These are phyloP conservation scores for carrot (Daucus carota) DNA, from an alignment of 129 eudicot genomes.

Conservation along the genomic window DNA sequence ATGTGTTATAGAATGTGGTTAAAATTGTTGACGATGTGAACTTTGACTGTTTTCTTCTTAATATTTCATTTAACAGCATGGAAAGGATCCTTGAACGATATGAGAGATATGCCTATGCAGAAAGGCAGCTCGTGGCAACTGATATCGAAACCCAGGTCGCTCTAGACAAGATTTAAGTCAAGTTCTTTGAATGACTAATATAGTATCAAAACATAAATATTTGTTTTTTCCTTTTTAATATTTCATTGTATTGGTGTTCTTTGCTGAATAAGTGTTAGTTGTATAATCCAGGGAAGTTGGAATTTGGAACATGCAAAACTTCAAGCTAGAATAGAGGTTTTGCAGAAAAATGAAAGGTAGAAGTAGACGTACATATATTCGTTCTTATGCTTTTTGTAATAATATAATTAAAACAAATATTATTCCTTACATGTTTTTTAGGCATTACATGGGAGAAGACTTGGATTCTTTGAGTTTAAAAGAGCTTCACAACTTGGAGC, in stretches of 20 bases:
- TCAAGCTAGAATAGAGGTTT: slow-evolving; percentile 64
- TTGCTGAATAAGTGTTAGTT: background rate
- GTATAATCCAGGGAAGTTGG: slow-evolving; percentile 56
- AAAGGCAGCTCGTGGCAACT: slow-evolving; percentile 40
- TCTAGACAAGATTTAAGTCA: background rate
- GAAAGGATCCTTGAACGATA: slow-evolving; percentile 77
- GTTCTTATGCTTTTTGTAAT: too few relatives aligned
- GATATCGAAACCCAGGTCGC: slow-evolving; percentile 51
- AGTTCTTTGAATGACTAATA: background rate
- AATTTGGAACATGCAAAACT: slow-evolving; percentile 60
- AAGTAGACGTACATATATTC: background rate
- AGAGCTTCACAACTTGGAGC: slow-evolving; percentile 82
- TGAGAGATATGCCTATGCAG: slow-evolving; percentile 69
- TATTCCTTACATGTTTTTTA: slow-evolving; percentile 6
- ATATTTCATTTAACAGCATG: slow-evolving; percentile 46
- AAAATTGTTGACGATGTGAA: background rate
- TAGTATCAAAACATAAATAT: background rate
- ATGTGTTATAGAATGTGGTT: background rate
- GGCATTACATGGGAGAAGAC: slow-evolving; percentile 84
- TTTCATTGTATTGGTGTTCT: background rate
- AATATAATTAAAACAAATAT: background rate
- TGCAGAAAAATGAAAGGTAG: slow-evolving; percentile 63
- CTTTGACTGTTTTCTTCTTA: background rate
- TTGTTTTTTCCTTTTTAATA: background rate
- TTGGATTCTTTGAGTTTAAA: slow-evolving; percentile 51